Conservation (phyloP, 768 basidiomycete species). For the Rubroboletus pulcherrimus region DNA sequence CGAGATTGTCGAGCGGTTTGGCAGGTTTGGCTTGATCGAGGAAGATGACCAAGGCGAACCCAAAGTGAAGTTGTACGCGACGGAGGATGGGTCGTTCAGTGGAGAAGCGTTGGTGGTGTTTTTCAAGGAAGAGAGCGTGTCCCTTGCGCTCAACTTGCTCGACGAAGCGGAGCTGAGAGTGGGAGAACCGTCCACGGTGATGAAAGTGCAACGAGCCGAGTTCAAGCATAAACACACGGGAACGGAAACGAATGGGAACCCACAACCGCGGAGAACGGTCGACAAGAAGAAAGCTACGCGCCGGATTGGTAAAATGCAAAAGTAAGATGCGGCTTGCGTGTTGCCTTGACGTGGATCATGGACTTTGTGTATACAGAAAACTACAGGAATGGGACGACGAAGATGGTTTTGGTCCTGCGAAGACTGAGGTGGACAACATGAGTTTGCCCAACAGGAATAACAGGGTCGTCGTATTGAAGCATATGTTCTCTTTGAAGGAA, state of each 20-base stretch:
- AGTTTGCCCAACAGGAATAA: conserved; percentile 49
- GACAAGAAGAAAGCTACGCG: conserved; percentile 76
- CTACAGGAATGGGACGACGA: conserved; percentile 92
- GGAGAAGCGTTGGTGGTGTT: conserved; percentile 96
- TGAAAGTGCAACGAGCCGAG: conserved; percentile 73
- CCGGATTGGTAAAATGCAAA: conserved; percentile 83
- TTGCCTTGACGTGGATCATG: background rate
- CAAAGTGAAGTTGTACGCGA: conserved; percentile 95
- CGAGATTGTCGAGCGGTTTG: conserved; percentile 82
- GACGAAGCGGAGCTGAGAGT: conserved; percentile 90
- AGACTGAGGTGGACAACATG: conserved; percentile 50
- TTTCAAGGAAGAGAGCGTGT: conserved; percentile 96
- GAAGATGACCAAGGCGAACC: conserved; percentile 88
- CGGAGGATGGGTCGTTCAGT: conserved; percentile 81
- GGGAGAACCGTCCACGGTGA: conserved; percentile 69
- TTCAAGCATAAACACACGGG: conserved; percentile 65
- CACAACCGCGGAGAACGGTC: conserved; percentile 55
- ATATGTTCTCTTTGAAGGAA: conserved; percentile 89
- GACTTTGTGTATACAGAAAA: conserved; percentile 54
- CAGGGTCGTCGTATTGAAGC: conserved; percentile 88
- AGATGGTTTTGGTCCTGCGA: conserved; percentile 80
- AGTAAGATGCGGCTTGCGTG: conserved; percentile 39
- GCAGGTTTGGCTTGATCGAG: conserved; percentile 88
- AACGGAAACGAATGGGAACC: conserved; percentile 37
- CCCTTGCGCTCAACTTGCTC: conserved; percentile 75